A percentile compares a stretch with the other conserved stretches of the same genome.
Conservation (phyloP, 139 green algal species). For the Auxenochlorella pyrenoidosa region DNA sequence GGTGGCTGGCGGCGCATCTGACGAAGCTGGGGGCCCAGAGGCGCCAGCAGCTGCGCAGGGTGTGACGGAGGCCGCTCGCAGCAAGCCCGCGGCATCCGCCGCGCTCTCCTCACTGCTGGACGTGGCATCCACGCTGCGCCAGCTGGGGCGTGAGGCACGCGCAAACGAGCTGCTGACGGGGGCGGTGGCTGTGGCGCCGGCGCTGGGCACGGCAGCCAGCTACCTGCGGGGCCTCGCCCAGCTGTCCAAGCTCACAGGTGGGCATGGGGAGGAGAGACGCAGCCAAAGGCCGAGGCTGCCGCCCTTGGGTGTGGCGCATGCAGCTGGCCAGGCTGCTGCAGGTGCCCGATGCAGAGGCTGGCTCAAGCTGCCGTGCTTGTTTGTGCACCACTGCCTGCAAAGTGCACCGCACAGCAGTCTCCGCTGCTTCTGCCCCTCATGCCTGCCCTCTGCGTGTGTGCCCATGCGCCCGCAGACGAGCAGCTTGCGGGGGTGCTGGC, state of each 20-base stretch:
- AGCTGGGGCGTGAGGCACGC: background rate
- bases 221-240: conserved; percentile 5
- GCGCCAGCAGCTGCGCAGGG: background rate
- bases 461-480: background rate
- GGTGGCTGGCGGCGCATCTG: background rate
- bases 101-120: background rate
- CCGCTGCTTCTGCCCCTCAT: background rate
- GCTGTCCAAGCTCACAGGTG: conserved; percentile 3
- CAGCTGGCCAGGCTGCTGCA: background rate
- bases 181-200: background rate
- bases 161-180: conserved; percentile 9
- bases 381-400: too few relatives aligned
- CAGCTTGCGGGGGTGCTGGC: conserved; percentile 2
- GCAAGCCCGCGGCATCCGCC: background rate
- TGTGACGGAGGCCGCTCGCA: background rate
- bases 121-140: background rate
- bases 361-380: background rate
- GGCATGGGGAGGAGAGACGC: background rate
- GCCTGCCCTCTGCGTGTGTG: too few relatives aligned
- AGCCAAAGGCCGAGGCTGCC: background rate
- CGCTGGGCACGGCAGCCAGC: background rate
- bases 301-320: background rate
- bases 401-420: too few relatives aligned
- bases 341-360: too few relatives aligned
- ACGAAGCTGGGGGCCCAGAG: background rate